Percentiles rank a stretch among this genome's conserved stretches.
Evolutionary conservation across 768 basidiomycete species (phyloP).

Genomic region (Panellus pusillus): DNA sequence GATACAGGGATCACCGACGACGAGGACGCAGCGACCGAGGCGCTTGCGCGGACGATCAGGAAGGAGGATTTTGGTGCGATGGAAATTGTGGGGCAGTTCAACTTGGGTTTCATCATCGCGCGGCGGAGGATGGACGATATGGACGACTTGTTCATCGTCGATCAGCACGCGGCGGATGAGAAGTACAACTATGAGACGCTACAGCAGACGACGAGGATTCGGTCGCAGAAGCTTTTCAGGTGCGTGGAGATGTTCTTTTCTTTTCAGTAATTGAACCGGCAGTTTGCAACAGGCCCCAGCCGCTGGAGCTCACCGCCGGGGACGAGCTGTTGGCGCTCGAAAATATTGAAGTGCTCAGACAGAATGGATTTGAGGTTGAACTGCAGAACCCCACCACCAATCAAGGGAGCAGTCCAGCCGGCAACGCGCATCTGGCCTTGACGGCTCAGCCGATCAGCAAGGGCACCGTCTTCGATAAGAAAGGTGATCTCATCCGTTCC

Average conservation of each 20-base stretch:
- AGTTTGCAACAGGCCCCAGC: constrained; percentile 57
- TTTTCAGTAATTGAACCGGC: neutral
- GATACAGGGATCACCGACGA: constrained; percentile 37
- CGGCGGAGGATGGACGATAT: constrained; percentile 52
- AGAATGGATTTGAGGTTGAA: constrained; percentile 88
- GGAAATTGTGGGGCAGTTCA: constrained; percentile 92
- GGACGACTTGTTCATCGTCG: constrained; percentile 95
- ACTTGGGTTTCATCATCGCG: constrained; percentile 89
- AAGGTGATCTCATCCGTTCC: constrained; percentile 49
- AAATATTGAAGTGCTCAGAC: constrained; percentile 76
- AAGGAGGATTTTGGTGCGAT: constrained; percentile 85
- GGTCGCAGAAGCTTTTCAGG: constrained; percentile 84
- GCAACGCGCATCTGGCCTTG: constrained; percentile 55
- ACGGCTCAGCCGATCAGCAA: constrained; percentile 90
- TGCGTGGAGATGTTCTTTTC: constrained; percentile 34
- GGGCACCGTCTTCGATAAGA: constrained; percentile 83
- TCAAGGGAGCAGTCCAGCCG: constrained; percentile 29
- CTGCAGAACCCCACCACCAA: constrained; percentile 34
- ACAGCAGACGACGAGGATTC: constrained; percentile 86
- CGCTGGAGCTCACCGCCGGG: constrained; percentile 81
- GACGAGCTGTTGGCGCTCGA: constrained; percentile 89
- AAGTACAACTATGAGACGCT: constrained; percentile 98
- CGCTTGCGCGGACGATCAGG: constrained; percentile 79
- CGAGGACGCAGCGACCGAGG: constrained; percentile 55
- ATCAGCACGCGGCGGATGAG: constrained; percentile 97